Conservation (phyloP, 1,284 basidiomycete species). For the Athelia sp. region DNA sequence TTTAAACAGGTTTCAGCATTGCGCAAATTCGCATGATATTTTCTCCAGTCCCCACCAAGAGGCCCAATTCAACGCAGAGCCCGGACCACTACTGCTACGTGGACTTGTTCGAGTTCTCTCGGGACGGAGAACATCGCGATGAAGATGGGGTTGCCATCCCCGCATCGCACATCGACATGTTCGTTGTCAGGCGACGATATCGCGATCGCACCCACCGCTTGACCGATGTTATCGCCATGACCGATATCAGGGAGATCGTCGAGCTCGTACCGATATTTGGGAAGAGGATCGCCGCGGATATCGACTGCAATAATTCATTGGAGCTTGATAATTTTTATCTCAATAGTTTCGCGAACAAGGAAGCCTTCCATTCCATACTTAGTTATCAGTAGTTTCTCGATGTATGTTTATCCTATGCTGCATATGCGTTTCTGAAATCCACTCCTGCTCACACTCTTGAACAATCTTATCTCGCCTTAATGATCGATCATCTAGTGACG, state of each 20-base stretch:
- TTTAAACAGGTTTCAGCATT: not conserved
- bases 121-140: not conserved
- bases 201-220: not conserved
- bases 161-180: not conserved
- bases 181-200: not conserved
- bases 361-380: conserved; percentile 5
- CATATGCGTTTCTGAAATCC: too few species aligned
- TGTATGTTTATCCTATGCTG: too few species aligned
- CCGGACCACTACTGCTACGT: not conserved
- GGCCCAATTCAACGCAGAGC: not conserved
- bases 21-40: conserved; percentile 2
- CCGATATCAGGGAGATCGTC: not conserved
- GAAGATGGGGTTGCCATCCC: not conserved
- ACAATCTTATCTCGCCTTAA: too few species aligned
- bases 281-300: not conserved
- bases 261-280: conserved; percentile 6
- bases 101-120: not conserved
- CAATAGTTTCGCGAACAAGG: conserved; percentile 9
- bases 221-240: not conserved
- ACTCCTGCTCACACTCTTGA: too few species aligned
- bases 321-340: conserved; percentile 5
- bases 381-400: too few species aligned
- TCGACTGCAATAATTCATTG: not conserved
- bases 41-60: not conserved
- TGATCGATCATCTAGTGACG: too few species aligned